phyloP scores from a whole-genome alignment of 2,329 filamentous ascomycete genomes.

The Cryphonectria naterciae region DNA sequence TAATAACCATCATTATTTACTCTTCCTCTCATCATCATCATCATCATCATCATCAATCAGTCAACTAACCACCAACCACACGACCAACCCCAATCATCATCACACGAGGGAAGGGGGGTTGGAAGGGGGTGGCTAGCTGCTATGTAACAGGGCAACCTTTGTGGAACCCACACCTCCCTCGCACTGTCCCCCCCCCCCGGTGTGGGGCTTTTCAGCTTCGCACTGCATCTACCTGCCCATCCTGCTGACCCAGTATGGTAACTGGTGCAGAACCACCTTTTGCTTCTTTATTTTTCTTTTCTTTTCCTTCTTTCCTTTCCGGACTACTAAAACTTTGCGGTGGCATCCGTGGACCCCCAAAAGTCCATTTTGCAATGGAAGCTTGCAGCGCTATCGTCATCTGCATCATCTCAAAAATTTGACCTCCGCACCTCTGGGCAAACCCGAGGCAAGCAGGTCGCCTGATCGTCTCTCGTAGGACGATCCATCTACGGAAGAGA shows the following conservation, averaged over 20 bases:
- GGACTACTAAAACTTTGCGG: slow-evolving; percentile 2
- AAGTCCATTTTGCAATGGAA: background rate
- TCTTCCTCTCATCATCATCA: background rate
- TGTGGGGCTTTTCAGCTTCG: background rate
- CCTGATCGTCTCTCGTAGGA: background rate
- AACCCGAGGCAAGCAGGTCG: background rate
- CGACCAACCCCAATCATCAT: background rate
- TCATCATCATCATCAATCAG: background rate
- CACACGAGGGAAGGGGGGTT: background rate
- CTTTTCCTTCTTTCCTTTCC: background rate
- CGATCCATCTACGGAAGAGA: background rate
- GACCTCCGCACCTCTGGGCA: background rate
- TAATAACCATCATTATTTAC: background rate
- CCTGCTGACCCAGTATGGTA: background rate
- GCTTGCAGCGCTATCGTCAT: slow-evolving; percentile 6
- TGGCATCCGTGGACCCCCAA: background rate
- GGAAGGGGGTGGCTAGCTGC: background rate
- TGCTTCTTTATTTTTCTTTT: background rate
- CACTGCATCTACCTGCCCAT: slow-evolving; percentile 5
- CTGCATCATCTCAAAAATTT: background rate
- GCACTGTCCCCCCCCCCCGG: background rate
- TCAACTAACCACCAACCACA: background rate
- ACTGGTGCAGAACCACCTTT: slow-evolving; percentile 4
- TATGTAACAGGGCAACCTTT: background rate
- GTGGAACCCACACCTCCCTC: background rate